Evolutionary conservation across 768 basidiomycete species (phyloP).

Genomic region (Hebeloma cylindrosporum): DNA sequence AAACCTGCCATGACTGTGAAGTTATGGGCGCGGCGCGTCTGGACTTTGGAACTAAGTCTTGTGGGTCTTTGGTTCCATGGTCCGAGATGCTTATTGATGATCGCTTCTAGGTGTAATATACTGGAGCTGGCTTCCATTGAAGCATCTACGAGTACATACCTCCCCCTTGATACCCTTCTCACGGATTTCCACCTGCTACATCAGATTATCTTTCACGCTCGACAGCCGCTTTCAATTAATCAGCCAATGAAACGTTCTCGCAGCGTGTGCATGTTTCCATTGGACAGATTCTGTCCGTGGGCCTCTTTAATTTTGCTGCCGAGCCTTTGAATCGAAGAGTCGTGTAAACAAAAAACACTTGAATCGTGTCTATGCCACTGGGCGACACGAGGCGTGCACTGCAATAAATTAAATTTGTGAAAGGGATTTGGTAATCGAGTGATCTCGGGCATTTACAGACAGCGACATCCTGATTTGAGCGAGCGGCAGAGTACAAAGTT

Average conservation of each 20-base stretch:
- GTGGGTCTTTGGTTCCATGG: conserved; percentile 42
- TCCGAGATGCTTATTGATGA: background rate
- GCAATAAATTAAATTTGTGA: conserved; percentile 5
- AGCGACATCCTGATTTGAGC: conserved; percentile 25
- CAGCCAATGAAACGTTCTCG: background rate
- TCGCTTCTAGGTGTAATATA: conserved; percentile 21
- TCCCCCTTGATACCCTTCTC: conserved; percentile 27
- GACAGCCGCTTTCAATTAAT: background rate
- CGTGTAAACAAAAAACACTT: background rate
- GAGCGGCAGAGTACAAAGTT: conserved; percentile 14
- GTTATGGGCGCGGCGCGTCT: conserved; percentile 95
- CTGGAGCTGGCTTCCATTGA: conserved; percentile 9
- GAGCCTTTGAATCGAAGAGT: background rate
- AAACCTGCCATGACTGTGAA: conserved; percentile 64
- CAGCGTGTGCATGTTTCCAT: too few species aligned
- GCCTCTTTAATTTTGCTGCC: conserved; percentile 1
- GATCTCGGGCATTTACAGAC: conserved; percentile 28
- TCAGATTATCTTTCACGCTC: conserved; percentile 20
- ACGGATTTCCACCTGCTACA: conserved; percentile 23
- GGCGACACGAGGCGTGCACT: conserved; percentile 10
- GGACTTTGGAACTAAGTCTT: conserved; percentile 96
- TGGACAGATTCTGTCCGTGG: conserved; percentile 12
- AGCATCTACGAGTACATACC: conserved; percentile 28
- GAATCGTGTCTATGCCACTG: conserved; percentile 7
- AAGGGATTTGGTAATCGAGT: conserved; percentile 16